These are phyloP conservation scores for Verbascum thapsus DNA, from an alignment of 257 asterid genomes.

Conservation along the genomic window DNA sequence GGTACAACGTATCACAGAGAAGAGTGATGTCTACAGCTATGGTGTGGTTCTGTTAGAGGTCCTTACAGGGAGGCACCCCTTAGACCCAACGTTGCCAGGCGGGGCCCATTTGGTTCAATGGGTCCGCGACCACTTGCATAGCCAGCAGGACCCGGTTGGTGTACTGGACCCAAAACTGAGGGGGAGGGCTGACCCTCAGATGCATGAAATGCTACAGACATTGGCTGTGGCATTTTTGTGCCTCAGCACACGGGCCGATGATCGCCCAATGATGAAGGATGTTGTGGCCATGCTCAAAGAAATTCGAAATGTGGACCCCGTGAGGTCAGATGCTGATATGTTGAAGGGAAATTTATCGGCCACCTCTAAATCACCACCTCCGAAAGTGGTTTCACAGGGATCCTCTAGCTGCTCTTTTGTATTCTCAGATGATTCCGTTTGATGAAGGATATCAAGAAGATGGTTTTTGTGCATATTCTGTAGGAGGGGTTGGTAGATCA, in stretches of 20 bases:
- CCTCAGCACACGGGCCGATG: conserved; percentile 62
- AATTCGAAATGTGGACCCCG: conserved; percentile 61
- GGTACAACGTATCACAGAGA: conserved; percentile 71
- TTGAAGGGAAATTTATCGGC: conserved; percentile 50
- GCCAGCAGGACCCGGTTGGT: conserved; percentile 59
- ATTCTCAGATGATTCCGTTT: conserved; percentile 77
- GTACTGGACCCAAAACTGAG: conserved; percentile 84
- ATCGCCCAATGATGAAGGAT: conserved; percentile 93
- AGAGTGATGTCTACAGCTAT: conserved; percentile 86
- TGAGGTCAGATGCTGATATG: conserved; percentile 50
- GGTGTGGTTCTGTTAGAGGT: conserved; percentile 90
- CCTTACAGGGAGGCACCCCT: conserved; percentile 90
- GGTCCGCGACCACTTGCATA: conserved; percentile 73
- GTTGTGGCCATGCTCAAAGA: conserved; percentile 92
- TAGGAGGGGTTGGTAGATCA: conserved; percentile 32
- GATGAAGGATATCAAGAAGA: conserved; percentile 22
- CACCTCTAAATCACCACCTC: conserved; percentile 46
- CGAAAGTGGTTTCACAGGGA: conserved; percentile 55
- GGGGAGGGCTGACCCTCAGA: conserved; percentile 89
- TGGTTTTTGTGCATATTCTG: conserved; percentile 36
- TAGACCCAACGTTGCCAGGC: conserved; percentile 87
- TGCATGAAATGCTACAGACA: conserved; percentile 96
- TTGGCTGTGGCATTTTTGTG: conserved; percentile 88
- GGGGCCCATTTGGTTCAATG: conserved; percentile 87
- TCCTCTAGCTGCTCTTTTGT: conserved; percentile 86